Base-by-base conservation (phyloP, 129 eudicot species). In the Daucus carota region DNA sequence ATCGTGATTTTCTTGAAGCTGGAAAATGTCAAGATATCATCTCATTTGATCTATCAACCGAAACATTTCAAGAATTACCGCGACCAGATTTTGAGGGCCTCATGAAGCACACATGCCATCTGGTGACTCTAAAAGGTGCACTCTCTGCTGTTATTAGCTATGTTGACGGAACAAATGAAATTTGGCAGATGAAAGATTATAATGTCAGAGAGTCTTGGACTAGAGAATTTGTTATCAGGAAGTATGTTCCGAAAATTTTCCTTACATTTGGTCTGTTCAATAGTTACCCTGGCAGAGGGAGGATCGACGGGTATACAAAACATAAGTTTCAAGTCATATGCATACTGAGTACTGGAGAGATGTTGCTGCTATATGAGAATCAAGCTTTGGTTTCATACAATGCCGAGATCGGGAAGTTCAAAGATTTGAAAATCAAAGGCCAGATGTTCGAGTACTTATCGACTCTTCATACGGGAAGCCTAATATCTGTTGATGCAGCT, bases 1-100 rank as follows among this genome's bases (percentile, higher is more conserved):
- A 67, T 18, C 34, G 8, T 33, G 17, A 33, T 67, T 36, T 67
- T 17, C 43, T 67, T 67, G 45, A 67, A 68, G 72, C 0, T 15
- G 72, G 73, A 0, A 68, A 68, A 68, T 68, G 73, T 68, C 73
- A 68, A 36, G 73, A 36, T 68, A 68, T 68, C 4, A 40, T 70
- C 50, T 70, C 73, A 40, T 70, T 70, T 43, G 20, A 70, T 40
- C 44, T 70, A 18, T 69, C 45, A 2, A 34, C 73, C 5, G 73
- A 69, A 22, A 24, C 2, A 9, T 69, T 69, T 38, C 73, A 69
- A 36, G 73, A 69, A 69, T 6, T 69, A 38, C 17, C 48, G 5
- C 43, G 73, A 38, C 73, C 73, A 1, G 73, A 70, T 36, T 70
- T 40, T 40, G 48, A 69, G 31, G 46, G 73, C 16, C 42, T 69